These are phyloP conservation scores for Aspergillus persii DNA, from an alignment of 2,329 filamentous ascomycete species.

Conservation along the genomic window DNA sequence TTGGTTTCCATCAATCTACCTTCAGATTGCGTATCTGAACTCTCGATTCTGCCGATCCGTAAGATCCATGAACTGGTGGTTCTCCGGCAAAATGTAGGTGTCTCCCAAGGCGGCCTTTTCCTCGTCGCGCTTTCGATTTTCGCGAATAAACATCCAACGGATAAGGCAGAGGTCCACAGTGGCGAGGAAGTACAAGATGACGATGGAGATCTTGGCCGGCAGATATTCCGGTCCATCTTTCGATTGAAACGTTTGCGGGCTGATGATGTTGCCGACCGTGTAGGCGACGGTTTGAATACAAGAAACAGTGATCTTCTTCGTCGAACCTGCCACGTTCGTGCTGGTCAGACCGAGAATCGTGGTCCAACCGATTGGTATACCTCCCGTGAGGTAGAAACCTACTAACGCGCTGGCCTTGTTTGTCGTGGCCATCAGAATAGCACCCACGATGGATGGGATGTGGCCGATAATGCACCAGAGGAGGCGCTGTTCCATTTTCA, in stretches of 20 bases:
- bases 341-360: conserved; percentile 39
- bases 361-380: conserved; percentile 40
- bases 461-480: conserved; percentile 37
- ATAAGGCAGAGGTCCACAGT: conserved; percentile 32
- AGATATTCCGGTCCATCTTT: conserved; percentile 32
- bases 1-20: not conserved
- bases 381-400: conserved; percentile 40
- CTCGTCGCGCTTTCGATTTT: conserved; percentile 29
- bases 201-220: conserved; percentile 28
- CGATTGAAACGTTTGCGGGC: conserved; percentile 42
- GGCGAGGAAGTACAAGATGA: conserved; percentile 26
- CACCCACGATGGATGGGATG: conserved; percentile 37
- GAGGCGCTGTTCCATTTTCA: conserved; percentile 35
- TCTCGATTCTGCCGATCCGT: conserved; percentile 27
- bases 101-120: conserved; percentile 24
- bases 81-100: conserved; percentile 26
- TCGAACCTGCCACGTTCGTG: conserved; percentile 37
- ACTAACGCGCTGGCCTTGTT: conserved; percentile 35
- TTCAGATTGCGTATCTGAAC: conserved; percentile 25
- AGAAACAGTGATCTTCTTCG: conserved; percentile 37
- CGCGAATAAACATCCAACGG: conserved; percentile 26
- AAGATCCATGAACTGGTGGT: conserved; percentile 32
- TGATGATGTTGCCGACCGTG: conserved; percentile 44
- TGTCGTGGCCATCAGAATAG: conserved; percentile 40
- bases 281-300: conserved; percentile 38